Conservation (phyloP, 2,329 filamentous ascomycete species). For the Phaeosphaeriaceae sp. region DNA sequence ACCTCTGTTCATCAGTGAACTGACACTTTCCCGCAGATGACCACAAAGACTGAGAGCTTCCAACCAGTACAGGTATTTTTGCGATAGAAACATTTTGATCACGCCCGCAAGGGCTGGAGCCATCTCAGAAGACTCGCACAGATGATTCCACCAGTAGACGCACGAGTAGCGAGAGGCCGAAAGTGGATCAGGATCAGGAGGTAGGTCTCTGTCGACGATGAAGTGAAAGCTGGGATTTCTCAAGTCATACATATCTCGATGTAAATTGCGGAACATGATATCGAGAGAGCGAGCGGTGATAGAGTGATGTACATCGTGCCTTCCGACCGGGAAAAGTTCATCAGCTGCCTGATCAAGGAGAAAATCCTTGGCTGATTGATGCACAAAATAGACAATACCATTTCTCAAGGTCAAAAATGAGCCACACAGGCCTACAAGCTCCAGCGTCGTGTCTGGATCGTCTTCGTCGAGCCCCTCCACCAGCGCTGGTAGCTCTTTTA, state of each 20-base stretch:
- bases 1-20: conserved; percentile 6
- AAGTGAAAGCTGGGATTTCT: conserved; percentile 15
- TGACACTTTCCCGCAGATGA: conserved; percentile 1
- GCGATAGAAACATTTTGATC: conserved; percentile 5
- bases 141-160: conserved; percentile 45
- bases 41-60: conserved; percentile 11
- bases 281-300: conserved; percentile 42
- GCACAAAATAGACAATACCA: conserved; percentile 12
- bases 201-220: conserved; percentile 17
- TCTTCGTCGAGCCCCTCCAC: conserved; percentile 14
- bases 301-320: conserved; percentile 6
- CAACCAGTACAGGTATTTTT: conserved; percentile 13
- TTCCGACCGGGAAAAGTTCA: conserved; percentile 40
- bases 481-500: conserved; percentile 45
- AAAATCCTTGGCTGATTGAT: conserved; percentile 54
- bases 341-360: conserved; percentile 29
- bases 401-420: conserved; percentile 49
- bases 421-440: conserved; percentile 41
- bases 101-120: conserved; percentile 5
- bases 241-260: conserved; percentile 35
- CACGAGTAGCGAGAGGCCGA: conserved; percentile 32
- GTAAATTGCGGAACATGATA: conserved; percentile 20
- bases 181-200: conserved; percentile 30
- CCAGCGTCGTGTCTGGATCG: conserved; percentile 35
- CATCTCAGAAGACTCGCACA: conserved; percentile 16